These are phyloP conservation scores for Escallonia rubra DNA, from an alignment of 129 eudicot genomes.

Conservation along the genomic window DNA sequence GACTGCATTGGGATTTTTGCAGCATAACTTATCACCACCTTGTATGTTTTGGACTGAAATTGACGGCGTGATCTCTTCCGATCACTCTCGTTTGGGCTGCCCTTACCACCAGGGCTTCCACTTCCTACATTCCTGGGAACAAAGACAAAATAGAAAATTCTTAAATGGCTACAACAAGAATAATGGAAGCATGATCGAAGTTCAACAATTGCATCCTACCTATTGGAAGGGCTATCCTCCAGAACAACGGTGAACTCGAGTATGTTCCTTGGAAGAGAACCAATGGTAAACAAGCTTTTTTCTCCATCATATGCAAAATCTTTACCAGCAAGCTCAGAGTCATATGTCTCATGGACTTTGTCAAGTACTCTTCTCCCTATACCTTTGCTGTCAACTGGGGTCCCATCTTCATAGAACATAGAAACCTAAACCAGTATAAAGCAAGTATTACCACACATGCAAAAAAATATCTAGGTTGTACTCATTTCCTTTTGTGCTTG, in stretches of 20 bases:
- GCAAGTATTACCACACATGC: background rate
- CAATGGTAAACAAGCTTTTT: slow-evolving; percentile 44
- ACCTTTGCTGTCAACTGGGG: slow-evolving; percentile 40
- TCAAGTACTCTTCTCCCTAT: slow-evolving; percentile 43
- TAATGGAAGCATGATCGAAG: background rate
- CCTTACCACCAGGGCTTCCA: slow-evolving; percentile 33
- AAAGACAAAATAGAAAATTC: background rate
- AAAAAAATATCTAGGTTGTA: background rate
- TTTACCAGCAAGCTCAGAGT: slow-evolving; percentile 34
- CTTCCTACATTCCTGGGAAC: slow-evolving; percentile 12
- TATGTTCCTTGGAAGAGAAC: slow-evolving; percentile 36
- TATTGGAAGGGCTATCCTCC: slow-evolving; percentile 35
- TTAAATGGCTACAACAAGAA: background rate
- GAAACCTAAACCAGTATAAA: slow-evolving; percentile 25
- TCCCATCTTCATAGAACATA: slow-evolving; percentile 45
- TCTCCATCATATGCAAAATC: slow-evolving; percentile 51
- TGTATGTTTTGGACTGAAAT: slow-evolving; percentile 53
- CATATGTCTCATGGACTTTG: slow-evolving; percentile 24
- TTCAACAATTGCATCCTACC: background rate
- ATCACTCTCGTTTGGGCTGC: slow-evolving; percentile 45
- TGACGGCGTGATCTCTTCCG: slow-evolving; percentile 50
- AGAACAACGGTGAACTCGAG: slow-evolving; percentile 43
- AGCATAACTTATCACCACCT: slow-evolving; percentile 68
- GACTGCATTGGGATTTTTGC: slow-evolving; percentile 75
- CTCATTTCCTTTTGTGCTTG: too few species aligned